Base-by-base conservation (phyloP, 768 basidiomycete species). In the Tephrocybe sp. region DNA sequence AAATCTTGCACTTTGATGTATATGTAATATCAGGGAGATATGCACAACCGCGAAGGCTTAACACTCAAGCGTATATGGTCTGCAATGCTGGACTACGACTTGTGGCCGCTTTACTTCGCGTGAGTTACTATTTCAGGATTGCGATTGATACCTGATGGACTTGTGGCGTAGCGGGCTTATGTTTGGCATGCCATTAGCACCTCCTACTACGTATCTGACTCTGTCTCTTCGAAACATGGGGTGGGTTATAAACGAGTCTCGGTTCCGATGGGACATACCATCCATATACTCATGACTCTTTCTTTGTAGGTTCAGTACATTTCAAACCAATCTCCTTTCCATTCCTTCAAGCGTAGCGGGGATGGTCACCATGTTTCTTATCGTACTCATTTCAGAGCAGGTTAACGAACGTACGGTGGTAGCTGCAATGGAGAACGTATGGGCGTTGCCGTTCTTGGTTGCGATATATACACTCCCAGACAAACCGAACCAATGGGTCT, bases 31-130 rank as follows among this genome's bases (percentile, higher is more conserved):
- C 38, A 80, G 76, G 78, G 78, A 1, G 82, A 83, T 51, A 84
- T 87, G 85, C 84, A 85, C 65, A 87, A 87, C 53, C 78, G 85
- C 36, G 77, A 87, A 64, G 82, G 77, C 0, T 59, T 87, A 11
- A 70, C 76, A 0, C 32, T 73, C 5, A 72, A 68, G 56, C 69
- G 76, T 5, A 61, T 85, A 4, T 84, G 79, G 77, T 66, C 63
- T 6, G 79, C 82, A 0, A 45, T 83, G 6, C 75, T 72, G 33
- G 84, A 87, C 60, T 85, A 78, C 49, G 83, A 84, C 58, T 64
- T 85, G 9, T 86, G 84, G 83, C 84, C 84, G 0, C 42, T 86
- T 17, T 87, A 87, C 60, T 70, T 82, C 23, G 64, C 83, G 73
- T 77, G 48, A 44, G 66, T 62, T 22, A 12, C 14, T 20, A 26